These are phyloP conservation scores for Psilocybe tampanensis DNA, from an alignment of 768 basidiomycete species.

Conservation along the genomic window DNA sequence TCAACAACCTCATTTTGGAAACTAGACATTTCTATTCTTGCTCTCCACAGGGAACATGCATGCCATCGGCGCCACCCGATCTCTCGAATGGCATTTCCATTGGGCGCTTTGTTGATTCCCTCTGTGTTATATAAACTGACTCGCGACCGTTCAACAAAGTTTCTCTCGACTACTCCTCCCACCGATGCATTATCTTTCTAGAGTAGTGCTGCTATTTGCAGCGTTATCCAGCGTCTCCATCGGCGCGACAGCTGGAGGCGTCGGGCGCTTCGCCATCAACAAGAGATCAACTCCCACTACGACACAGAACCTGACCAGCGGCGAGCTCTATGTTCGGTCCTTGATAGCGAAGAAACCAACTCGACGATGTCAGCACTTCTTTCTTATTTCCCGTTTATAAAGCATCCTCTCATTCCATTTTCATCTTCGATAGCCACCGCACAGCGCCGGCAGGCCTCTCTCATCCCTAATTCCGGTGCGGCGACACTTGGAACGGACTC, in stretches of 20 bases:
- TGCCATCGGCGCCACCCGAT: background rate
- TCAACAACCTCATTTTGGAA: too few species aligned
- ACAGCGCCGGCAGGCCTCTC: background rate
- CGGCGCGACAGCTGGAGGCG: background rate
- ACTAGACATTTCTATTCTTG: background rate
- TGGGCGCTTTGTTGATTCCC: background rate
- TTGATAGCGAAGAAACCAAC: background rate
- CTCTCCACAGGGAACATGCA: background rate
- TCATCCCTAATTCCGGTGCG: background rate
- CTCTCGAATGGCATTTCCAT: background rate
- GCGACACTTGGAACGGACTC: background rate
- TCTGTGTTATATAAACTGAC: background rate
- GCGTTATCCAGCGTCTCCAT: background rate
- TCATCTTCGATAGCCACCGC: background rate
- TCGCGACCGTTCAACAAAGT: background rate
- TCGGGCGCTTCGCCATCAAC: background rate
- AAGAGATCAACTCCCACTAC: background rate
- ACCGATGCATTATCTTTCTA: background rate
- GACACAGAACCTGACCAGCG: background rate
- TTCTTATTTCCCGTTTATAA: background rate
- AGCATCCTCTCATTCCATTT: background rate
- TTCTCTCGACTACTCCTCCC: background rate
- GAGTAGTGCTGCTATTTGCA: background rate
- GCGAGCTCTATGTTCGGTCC: background rate
- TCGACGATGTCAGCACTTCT: background rate